A percentile compares a stretch with the other conserved stretches of the same genome.
Conservation (phyloP, 768 basidiomycete genomes). For the Lanmaoa pseudosensibilis region DNA sequence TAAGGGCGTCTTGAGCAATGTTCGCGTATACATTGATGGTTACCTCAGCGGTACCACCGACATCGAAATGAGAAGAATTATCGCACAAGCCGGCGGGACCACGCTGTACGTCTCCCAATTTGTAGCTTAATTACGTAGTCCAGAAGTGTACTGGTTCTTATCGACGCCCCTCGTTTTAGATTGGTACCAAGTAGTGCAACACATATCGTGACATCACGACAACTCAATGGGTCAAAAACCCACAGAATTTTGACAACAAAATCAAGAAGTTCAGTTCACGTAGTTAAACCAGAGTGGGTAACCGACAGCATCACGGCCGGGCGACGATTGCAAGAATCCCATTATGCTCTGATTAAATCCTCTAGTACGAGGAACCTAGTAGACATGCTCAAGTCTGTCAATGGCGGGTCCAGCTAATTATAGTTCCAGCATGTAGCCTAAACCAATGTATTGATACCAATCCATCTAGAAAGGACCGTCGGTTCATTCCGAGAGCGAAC, state of each 20-base stretch:
- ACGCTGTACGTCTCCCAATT: conserved; percentile 49
- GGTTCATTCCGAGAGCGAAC: conserved; percentile 32
- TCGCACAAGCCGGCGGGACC: conserved; percentile 66
- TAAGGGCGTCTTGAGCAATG: conserved; percentile 38
- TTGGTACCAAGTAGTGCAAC: conserved; percentile 61
- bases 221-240: conserved; percentile 69
- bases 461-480: not conserved
- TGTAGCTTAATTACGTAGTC: not conserved
- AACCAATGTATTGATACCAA: conserved; percentile 13
- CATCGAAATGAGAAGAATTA: conserved; percentile 71
- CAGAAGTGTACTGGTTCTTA: not conserved
- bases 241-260: conserved; percentile 59
- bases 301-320: conserved; percentile 63
- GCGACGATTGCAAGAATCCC: conserved; percentile 58
- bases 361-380: conserved; percentile 38
- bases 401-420: conserved; percentile 15
- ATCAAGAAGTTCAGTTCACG: conserved; percentile 47
- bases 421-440: not conserved
- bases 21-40: conserved; percentile 69
- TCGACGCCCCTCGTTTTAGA: conserved; percentile 34
- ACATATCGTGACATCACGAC: conserved; percentile 75
- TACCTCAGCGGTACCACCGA: conserved; percentile 73
- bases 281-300: conserved; percentile 79
- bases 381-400: conserved; percentile 39
- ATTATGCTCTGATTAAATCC: conserved; percentile 51